Percentiles rank a stretch among this genome's conserved stretches.
Evolutionary conservation across 2,329 filamentous ascomycete species (phyloP).

Genomic region (Coniella vitis): DNA sequence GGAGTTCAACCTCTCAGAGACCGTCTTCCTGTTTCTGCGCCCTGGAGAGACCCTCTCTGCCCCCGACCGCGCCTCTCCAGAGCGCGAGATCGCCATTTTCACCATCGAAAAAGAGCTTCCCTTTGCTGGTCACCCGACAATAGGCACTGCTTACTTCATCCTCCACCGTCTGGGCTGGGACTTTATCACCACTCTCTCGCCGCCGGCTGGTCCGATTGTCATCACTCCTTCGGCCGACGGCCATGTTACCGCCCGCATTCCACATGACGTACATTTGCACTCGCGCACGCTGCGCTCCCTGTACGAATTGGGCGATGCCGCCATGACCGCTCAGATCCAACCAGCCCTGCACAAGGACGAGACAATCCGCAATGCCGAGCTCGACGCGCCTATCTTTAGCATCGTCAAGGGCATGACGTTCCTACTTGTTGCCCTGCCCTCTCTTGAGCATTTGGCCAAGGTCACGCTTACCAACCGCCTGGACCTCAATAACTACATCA

Average conservation of each 20-base stretch:
- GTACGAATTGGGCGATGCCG: conserved; percentile 21
- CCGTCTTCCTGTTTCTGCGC: conserved; percentile 51
- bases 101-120: conserved; percentile 46
- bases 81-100: conserved; percentile 52
- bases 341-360: conserved; percentile 26
- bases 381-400: conserved; percentile 44
- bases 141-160: conserved; percentile 48
- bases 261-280: conserved; percentile 62
- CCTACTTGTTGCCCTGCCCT: conserved; percentile 55
- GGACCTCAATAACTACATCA: conserved; percentile 20
- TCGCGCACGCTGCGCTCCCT: conserved; percentile 30
- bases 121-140: conserved; percentile 57
- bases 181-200: conserved; percentile 37
- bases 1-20: conserved; percentile 60
- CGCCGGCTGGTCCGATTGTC: conserved; percentile 51
- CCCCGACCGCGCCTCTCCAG: conserved; percentile 23
- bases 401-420: conserved; percentile 73
- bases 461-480: conserved; percentile 26
- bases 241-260: conserved; percentile 53
- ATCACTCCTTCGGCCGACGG: conserved; percentile 27
- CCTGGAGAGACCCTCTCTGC: conserved; percentile 20
- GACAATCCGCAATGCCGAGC: conserved; percentile 29
- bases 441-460: conserved; percentile 49
- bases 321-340: conserved; percentile 20
- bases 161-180: conserved; percentile 27